Base-by-base conservation (phyloP, 129 eudicot genomes). In the Sambucus nigra region DNA sequence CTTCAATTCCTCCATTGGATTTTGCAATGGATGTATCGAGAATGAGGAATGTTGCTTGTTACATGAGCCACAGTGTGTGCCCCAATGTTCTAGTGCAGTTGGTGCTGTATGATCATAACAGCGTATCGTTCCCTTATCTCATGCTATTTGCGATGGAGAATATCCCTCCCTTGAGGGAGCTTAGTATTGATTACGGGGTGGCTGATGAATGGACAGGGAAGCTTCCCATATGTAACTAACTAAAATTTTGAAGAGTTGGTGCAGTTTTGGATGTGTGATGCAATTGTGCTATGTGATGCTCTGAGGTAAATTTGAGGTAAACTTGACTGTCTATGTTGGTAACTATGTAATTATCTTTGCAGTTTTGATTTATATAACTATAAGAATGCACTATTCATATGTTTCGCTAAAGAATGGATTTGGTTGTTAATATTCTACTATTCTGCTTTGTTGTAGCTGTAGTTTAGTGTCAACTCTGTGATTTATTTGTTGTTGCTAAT, bases 81-180 rank as follows among this genome's bases (percentile, higher is more conserved):
- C 96, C 96, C 12, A 88, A 88, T 70, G 94, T 83, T 39, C 41
- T 88, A 28, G 91, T 78, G 61, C 96, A 83, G 72, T 67, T 70
- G 46, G 94, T 88, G 51, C 59, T 88, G 53, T 72, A 72, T 65
- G 96, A 88, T 75, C 96, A 88, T 46, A 65, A 69, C 42, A 83
- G 75, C 45, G 42, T 77, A 12, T 67, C 68, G 25, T 88, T 80
- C 57, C 96, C 96, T 27, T 94, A 74, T 46, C 73, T 80, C 40
- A 88, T 88, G 94, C 46, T 84, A 52, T 84, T 84, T 69, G 88
- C 94, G 17, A 65, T 74, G 94, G 94, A 84, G 72, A 73, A 77
- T 57, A 88, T 88, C 52, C 87, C 96, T 62, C 96, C 96, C 24
- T 57, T 88, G 75, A 72, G 89, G 75, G 96, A 88, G 68, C 80